phyloP scores from a whole-genome alignment of 2,329 filamentous ascomycete species.

The Claviceps sp. region DNA sequence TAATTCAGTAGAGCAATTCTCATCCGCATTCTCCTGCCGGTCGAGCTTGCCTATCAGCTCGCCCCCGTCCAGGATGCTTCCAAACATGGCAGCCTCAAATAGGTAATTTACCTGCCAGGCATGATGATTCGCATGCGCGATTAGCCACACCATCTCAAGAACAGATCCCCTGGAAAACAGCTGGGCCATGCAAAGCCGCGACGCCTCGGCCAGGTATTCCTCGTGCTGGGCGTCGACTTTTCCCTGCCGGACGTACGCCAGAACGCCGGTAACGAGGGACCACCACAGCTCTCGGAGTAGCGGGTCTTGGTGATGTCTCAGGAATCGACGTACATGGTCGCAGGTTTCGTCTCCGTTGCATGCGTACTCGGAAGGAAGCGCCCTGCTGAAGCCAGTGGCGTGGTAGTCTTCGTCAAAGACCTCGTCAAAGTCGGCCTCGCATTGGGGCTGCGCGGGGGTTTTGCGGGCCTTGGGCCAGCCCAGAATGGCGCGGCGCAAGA shows the following conservation, averaged over 20 bases:
- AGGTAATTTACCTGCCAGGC: conserved; percentile 19
- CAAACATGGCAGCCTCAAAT: conserved; percentile 21
- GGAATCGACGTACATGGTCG: conserved; percentile 8
- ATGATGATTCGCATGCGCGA: conserved; percentile 11
- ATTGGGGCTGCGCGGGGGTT: conserved; percentile 10
- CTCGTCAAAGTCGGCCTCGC: conserved; percentile 18
- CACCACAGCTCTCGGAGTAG: conserved; percentile 9
- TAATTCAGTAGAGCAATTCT: neutral
- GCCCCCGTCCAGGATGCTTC: conserved; percentile 17
- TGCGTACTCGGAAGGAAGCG: conserved; percentile 5
- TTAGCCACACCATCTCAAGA: conserved; percentile 10
- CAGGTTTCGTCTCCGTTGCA: conserved; percentile 11
- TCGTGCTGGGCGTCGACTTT: conserved; percentile 8
- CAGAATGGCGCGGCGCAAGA: conserved; percentile 16
- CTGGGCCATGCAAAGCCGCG: conserved; percentile 10
- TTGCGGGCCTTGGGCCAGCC: conserved; percentile 18
- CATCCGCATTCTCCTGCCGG: conserved; percentile 1
- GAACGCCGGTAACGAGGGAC: conserved; percentile 7
- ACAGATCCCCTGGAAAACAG: conserved; percentile 10
- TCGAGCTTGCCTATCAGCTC: conserved; percentile 17
- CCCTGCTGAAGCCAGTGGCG: conserved; percentile 15
- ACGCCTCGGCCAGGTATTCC: conserved; percentile 6
- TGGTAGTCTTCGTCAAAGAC: conserved; percentile 15
- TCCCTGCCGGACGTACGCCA: conserved; percentile 9
- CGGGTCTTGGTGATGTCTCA: conserved; percentile 1